Conservation (phyloP, 2,329 filamentous ascomycete species). For the Penicillium sp. region DNA sequence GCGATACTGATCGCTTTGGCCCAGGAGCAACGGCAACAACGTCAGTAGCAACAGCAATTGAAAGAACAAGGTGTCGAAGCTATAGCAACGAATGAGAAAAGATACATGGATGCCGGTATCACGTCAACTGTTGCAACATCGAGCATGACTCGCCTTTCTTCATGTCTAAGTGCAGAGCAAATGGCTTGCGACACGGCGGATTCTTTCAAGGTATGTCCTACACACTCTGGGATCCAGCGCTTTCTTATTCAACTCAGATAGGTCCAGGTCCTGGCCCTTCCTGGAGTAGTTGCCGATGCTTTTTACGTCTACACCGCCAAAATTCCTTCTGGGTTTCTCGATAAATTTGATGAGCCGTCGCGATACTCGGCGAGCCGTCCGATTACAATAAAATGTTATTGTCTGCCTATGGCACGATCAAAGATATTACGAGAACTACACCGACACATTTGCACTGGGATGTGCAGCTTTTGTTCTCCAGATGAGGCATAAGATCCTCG, state of each 20-base stretch:
- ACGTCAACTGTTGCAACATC: not conserved
- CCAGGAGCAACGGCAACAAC: not conserved
- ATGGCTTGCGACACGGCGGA: not conserved
- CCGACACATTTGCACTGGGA: not conserved
- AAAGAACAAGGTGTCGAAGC: not conserved
- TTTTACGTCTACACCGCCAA: not conserved
- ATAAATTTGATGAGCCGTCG: not conserved
- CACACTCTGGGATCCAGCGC: too few relatives aligned
- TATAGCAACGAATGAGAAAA: not conserved
- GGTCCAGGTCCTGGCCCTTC: not conserved
- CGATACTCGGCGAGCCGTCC: not conserved
- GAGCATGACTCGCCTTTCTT: not conserved
- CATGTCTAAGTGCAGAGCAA: not conserved
- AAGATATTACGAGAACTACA: not conserved
- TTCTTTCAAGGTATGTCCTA: not conserved
- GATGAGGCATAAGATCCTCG: too few relatives aligned
- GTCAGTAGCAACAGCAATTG: not conserved
- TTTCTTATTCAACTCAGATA: not conserved
- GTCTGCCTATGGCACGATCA: not conserved
- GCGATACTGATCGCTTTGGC: not conserved
- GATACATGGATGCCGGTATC: not conserved
- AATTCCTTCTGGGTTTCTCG: not conserved
- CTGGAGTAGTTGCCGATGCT: not conserved
- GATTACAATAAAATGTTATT: not conserved
- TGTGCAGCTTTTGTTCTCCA: not conserved